Evolutionary conservation across 2,329 filamentous ascomycete genomes (phyloP), one percentile per base, ranked within the genome.

Genomic region (Plenodomus lindquistii): DNA sequence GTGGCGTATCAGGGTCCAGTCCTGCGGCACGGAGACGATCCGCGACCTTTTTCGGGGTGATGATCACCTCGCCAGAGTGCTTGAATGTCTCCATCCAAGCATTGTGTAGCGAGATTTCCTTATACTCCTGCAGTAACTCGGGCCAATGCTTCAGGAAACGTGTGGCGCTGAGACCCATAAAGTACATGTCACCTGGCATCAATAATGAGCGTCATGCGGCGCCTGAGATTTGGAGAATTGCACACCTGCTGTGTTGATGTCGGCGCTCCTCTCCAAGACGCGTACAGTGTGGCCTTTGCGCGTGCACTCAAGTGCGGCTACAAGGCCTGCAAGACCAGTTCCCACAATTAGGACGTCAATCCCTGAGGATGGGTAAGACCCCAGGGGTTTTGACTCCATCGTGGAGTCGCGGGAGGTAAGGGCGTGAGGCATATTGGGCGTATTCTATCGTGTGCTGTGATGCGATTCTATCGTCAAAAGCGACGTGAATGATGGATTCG

Each of bases 61-160:
- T 76, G 58, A 80, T 77, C 31, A 70, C 70, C 52, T 79, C 75
- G 37, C 79, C 79, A 24, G 71, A 75, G 59, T 82, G 79, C 63
- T 81, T 81, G 70, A 78, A 81, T 0, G 79, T 81, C 65, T 81
- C 77, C 29, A 81, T 80, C 77, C 78, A 81, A 13, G 77, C 74
- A 61, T 81, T 77, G 57, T 80, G 77, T 42, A 81, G 75, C 16
- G 78, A 80, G 42, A 82, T 81, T 7, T 65, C 57, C 45, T 78
- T 73, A 65, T 79, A 82, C 54, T 82, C 79, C 41, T 73, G 67
- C 35, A 72, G 69, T 61, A 84, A 72, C 44, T 81, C 77, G 9
- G 79, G 79, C 79, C 79, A 82, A 50, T 81, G 78, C 63, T 77
- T 79, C 62, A 82, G 76, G 67, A 81, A 81, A 31, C 73, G 74